Evolutionary conservation across 1,139 yeast genomes (phyloP), one percentile per base, ranked within the genome.

Genomic region (Yarrowia galli): DNA sequence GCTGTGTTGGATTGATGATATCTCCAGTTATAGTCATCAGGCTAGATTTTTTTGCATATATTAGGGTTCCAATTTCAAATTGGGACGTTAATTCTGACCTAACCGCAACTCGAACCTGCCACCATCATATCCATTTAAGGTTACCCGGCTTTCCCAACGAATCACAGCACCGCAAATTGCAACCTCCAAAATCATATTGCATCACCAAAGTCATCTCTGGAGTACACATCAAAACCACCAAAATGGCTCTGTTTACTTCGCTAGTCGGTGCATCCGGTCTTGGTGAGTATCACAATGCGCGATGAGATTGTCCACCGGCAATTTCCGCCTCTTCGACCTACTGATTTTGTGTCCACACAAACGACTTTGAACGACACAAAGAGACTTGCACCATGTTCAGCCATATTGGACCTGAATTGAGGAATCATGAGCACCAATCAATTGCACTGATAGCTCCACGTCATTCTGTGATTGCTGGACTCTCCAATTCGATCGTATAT

Each of bases 181-280:
- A 43, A 20, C 28, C 36, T 23, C 61, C 61, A 54, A 54, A 54
- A 54, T 54, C 61, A n/a, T 25, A 40, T 32, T 43, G 51, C 64
- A 58, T 43, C 51, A 58, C 51, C 49, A 58, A 43, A 43, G 51
- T 43, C 51, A 58, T 58, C 51, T 58, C 51, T 58, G 42, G 63
- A 58, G 64, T 13, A 35, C 46, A 61, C 43, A 35, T n/a, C 66
- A 46, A 61, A 46, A 61, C 56, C 15, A 18, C 66, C 46, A 61
- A 35, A 46, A 58, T 61, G 66, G 56, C 66, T 46, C 56, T 46
- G 56, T 61, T 61, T 61, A 46, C 66, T 48, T 46, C 66, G 46
- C 56, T 61, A 38, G 66, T 61, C 38, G 66, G 66, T 61, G 66
- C 66, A 36, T 46, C 66, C 46, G 66, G 66, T 35, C 56, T 61